These are phyloP conservation scores for Chenopodium quinoa DNA, from an alignment of 148 eudicot species.

Conservation along the genomic window DNA sequence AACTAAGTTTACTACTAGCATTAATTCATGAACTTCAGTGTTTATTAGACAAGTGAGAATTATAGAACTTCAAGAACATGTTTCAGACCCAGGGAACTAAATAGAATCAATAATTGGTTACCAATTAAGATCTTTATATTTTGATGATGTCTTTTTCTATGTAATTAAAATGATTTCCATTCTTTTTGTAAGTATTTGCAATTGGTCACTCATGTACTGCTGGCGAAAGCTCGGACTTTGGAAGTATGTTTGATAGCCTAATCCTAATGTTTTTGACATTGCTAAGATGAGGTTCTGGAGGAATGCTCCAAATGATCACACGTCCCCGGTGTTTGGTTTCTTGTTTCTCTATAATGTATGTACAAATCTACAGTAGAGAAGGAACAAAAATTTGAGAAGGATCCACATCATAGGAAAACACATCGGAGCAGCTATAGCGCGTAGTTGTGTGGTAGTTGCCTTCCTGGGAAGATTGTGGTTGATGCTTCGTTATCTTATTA, in stretches of 20 bases:
- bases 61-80: not conserved
- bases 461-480: constrained; percentile 41
- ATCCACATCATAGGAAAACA: constrained; percentile 15
- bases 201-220: constrained; percentile 5
- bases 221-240: not conserved
- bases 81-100: not conserved
- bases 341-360: not conserved
- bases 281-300: constrained; percentile 13
- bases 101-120: not conserved
- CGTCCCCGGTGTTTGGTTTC: constrained; percentile 17
- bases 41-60: not conserved
- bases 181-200: not conserved
- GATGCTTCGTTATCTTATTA: constrained; percentile 50
- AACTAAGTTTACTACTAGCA: not conserved
- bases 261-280: not conserved
- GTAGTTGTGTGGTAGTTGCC: constrained; percentile 30
- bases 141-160: constrained; percentile 7
- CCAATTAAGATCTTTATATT: not conserved
- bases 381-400: constrained; percentile 14
- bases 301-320: constrained; percentile 22
- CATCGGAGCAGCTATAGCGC: not conserved
- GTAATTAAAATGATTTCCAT: not conserved
- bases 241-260: not conserved
- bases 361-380: not conserved
- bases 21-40: not conserved